phyloP scores from a whole-genome alignment of 768 basidiomycete species.

The Calvatia gigantea region DNA sequence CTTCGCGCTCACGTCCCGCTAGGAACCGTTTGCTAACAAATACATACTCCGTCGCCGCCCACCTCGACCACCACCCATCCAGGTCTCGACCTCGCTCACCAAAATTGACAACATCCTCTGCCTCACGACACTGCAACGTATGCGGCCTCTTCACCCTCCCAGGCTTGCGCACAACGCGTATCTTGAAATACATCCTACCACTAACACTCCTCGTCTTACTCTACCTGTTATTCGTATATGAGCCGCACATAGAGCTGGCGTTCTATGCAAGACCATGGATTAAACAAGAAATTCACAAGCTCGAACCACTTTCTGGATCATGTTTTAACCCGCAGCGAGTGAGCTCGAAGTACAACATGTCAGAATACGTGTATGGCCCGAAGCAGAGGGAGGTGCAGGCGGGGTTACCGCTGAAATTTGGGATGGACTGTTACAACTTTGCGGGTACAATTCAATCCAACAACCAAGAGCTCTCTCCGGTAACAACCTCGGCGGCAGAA shows the following conservation, averaged over 20 bases:
- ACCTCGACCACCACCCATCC: slow-evolving; percentile 6
- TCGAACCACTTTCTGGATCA: slow-evolving; percentile 61
- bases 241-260: slow-evolving; percentile 83
- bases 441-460: slow-evolving; percentile 67
- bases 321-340: slow-evolving; percentile 69
- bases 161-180: slow-evolving; percentile 18
- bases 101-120: slow-evolving; percentile 5
- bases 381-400: slow-evolving; percentile 73
- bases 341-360: slow-evolving; percentile 66
- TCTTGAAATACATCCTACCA: slow-evolving; percentile 42
- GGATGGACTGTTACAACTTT: slow-evolving; percentile 91
- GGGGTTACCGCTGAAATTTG: slow-evolving; percentile 72
- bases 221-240: slow-evolving; percentile 57
- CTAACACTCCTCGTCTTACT: slow-evolving; percentile 35
- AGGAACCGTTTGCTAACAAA: background rate
- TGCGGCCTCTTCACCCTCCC: background rate
- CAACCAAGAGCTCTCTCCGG: background rate
- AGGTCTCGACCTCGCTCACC: slow-evolving; percentile 11
- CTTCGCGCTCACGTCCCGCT: slow-evolving; percentile 25
- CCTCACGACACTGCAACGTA: slow-evolving; percentile 2
- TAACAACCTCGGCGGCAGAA: slow-evolving; percentile 19
- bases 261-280: slow-evolving; percentile 81
- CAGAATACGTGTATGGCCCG: slow-evolving; percentile 57
- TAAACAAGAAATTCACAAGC: slow-evolving; percentile 59
- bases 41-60: slow-evolving; percentile 4